Base-by-base conservation (phyloP, 2,329 filamentous ascomycete species). In the Neofusicoccum ribis region DNA sequence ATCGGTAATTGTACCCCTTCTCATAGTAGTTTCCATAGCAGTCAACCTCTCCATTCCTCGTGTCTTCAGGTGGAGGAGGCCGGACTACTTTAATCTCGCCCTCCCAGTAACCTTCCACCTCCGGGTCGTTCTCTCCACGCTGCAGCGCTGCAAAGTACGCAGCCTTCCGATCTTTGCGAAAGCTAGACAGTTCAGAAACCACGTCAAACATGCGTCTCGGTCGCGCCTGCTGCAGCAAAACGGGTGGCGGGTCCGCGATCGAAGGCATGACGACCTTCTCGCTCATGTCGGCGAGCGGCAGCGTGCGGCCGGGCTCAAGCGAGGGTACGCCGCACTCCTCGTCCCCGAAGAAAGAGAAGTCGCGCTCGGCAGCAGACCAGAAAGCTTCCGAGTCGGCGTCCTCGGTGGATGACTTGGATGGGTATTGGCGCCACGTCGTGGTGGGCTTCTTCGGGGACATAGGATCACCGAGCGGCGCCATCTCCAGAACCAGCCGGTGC, bases 321-420 rank as follows among this genome's bases (percentile, higher is more conserved):
- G 77, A 76, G 14, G 82, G 82, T 14, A 84, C 77, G 11, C 82
- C 78, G 66, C 84, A 85, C 69, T 87, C 85, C 52, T 84, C 84
- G 44, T 86, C 84, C 0, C 79, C 82, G 65, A 89, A 89, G 73
- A 87, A 87, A 34, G 84, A 86, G 67, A 88, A 89, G 70, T 89
- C 86, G 60, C 84, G 79, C 64, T 81, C 78, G 3, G 86, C 85
- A 8, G 86, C 86, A 58, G 82, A 79, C 86, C 86, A 88, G 11
- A 88, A 79, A 3, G 82, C 81, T 70, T 88, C 86, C 4, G 82
- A 84, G 69, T 89, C 86, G 8, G 78, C 75, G 68, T 88, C 86
- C 52, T 86, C 85, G 0, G 85, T 88, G 36, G 83, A 83, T 6
- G 85, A 87, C 67, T 82, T 84, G 6, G 79, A 81, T 8, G 76